Evolutionary conservation across 768 basidiomycete genomes (phyloP), one percentile per base, ranked within the genome.

Genomic region (Kondoa malvinella): DNA sequence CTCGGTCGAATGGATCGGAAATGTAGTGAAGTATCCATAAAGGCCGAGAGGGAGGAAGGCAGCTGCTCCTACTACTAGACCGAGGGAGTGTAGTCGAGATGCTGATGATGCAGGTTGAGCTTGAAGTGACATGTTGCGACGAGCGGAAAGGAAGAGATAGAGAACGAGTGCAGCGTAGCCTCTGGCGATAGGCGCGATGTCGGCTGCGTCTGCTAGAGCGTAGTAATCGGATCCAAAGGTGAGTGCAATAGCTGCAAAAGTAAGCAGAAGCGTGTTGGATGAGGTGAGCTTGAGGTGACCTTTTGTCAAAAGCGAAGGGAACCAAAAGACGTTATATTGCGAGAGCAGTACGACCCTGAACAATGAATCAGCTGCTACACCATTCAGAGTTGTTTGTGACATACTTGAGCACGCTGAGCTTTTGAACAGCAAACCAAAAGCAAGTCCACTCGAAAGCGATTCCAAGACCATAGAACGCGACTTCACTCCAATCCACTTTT

Each of bases 401-500:
- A n/a, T 17, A 63, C 61, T 15, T 63, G 71, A 69, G 3, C 71
- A 71, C 0, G 78, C 71, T n/a, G 72, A 73, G 61, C 81, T 81
- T 30, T 82, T 78, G 16, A 80, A 74, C 21, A 76, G 76, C 21
- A 80, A 74, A 64, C 82, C 76, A 8, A 78, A 73, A 67, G 82
- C 81, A 56, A 78, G 76, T 71, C 77, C 79, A 64, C 79, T 76
- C 2, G 82, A 71, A 81, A 82, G 29, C 65, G 60, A 32, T 57
- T 79, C 82, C 81, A 30, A 83, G 85, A 85, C 34, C 30, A 17
- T 17, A 61, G 12, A 34, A 14, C 2, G 32, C 64, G 31, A 65
- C 56, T 17, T 30, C 67, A 63, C 14, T 59, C 66, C 14, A 65
- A n/a, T 30, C 56, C n/a, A 57, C 57, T 16, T 27, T 40, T 26